Conservation (phyloP, 2,329 filamentous ascomycete species). For the Blumeria hordei region DNA sequence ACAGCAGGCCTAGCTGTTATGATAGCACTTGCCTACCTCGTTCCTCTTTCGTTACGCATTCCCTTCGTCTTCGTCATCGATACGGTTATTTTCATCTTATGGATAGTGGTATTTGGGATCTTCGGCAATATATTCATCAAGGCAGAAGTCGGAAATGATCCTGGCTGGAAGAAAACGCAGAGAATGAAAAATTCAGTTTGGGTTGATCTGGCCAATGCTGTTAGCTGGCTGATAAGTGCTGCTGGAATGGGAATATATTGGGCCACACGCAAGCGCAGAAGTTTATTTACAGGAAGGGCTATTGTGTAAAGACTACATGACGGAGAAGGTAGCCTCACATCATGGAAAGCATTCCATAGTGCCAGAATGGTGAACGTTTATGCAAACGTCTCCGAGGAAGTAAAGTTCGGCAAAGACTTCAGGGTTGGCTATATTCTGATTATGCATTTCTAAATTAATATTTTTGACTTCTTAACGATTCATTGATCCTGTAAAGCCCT, state of each 20-base stretch:
- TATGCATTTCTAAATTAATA: too few relatives aligned
- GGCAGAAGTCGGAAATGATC: slow-evolving; percentile 37
- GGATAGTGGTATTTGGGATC: slow-evolving; percentile 60
- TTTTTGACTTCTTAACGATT: too few relatives aligned
- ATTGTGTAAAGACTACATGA: slow-evolving; percentile 18
- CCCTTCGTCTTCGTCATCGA: slow-evolving; percentile 42
- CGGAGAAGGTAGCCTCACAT: too few relatives aligned
- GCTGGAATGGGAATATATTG: slow-evolving; percentile 32
- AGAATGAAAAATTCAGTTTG: slow-evolving; percentile 77
- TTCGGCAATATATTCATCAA: slow-evolving; percentile 63
- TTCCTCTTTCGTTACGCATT: slow-evolving; percentile 33
- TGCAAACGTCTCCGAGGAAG: too few relatives aligned
- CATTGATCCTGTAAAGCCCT: too few relatives aligned
- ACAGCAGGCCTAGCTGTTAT: slow-evolving; percentile 40
- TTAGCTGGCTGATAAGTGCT: slow-evolving; percentile 50
- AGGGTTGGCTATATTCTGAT: too few relatives aligned
- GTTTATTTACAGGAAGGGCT: slow-evolving; percentile 34
- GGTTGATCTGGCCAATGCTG: slow-evolving; percentile 50
- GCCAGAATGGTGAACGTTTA: too few relatives aligned
- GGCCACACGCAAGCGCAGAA: slow-evolving; percentile 28
- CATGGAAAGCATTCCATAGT: too few relatives aligned
- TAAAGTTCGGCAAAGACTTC: too few relatives aligned
- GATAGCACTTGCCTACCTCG: slow-evolving; percentile 38
- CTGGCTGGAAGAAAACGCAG: slow-evolving; percentile 22
- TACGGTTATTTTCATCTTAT: slow-evolving; percentile 48